Conservation (phyloP, 1,284 basidiomycete species). For the Pisolithus thermaeus region DNA sequence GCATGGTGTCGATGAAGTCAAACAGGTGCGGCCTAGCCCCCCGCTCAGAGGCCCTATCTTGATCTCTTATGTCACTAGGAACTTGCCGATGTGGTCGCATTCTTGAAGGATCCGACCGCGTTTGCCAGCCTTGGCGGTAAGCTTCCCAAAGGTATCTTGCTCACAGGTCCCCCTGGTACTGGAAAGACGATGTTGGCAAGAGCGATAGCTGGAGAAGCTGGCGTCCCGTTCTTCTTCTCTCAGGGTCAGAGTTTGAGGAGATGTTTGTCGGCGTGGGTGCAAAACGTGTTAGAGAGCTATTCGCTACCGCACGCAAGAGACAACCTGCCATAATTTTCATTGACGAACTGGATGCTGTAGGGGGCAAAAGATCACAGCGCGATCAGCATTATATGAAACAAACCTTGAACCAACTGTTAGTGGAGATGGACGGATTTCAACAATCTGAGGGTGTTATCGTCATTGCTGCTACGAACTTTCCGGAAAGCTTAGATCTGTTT, state of each 20-base stretch:
- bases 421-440: conserved; percentile 93
- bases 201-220: conserved; percentile 96
- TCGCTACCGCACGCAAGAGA: conserved; percentile 91
- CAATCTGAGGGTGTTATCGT: conserved; percentile 90
- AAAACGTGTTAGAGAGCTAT: conserved; percentile 93
- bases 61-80: conserved; percentile 45
- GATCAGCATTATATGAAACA: conserved; percentile 90
- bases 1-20: conserved; percentile 92
- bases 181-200: conserved; percentile 96
- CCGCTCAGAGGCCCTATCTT: not conserved
- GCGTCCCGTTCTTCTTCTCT: conserved; percentile 90
- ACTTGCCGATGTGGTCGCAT: conserved; percentile 88
- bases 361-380: conserved; percentile 84
- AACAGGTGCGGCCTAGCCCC: conserved; percentile 47
- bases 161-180: conserved; percentile 88
- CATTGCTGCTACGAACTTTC: conserved; percentile 94
- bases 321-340: conserved; percentile 95
- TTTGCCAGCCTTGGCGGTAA: conserved; percentile 89
- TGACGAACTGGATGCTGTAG: conserved; percentile 89
- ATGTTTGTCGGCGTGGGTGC: conserved; percentile 97
- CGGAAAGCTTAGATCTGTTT: conserved; percentile 81
- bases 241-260: conserved; percentile 94
- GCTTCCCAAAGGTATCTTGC: conserved; percentile 85
- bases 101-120: conserved; percentile 83
- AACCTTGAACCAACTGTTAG: conserved; percentile 90